A percentile compares a stretch with the other conserved stretches of the same genome.
phyloP scores from a whole-genome alignment of 2,329 filamentous ascomycete species.

The Parafenestella ontariensis region DNA sequence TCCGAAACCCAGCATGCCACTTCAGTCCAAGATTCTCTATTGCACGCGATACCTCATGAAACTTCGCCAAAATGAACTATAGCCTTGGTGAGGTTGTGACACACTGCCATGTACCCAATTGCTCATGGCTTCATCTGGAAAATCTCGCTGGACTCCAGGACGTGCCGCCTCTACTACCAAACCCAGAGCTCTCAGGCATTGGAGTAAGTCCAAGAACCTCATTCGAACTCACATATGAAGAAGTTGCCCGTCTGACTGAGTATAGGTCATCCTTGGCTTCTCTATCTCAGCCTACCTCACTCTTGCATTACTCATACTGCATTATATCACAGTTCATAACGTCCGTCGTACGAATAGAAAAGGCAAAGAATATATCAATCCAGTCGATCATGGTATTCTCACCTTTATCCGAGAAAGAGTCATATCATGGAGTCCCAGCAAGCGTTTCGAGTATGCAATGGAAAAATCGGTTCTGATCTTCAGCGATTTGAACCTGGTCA shows the following conservation, averaged over 20 bases:
- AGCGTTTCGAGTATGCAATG: conserved; percentile 33
- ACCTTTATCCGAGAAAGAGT: conserved; percentile 17
- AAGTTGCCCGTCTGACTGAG: neutral
- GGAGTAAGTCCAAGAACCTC: conserved; percentile 17
- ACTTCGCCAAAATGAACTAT: neutral
- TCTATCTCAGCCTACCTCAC: conserved; percentile 36
- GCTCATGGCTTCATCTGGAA: conserved; percentile 24
- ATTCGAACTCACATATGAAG: too few relatives aligned
- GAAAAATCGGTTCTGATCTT: conserved; percentile 39
- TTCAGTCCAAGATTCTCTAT: neutral
- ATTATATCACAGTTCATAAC: conserved; percentile 20
- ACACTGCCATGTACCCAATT: conserved; percentile 25
- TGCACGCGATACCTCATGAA: neutral
- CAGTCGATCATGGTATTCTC: conserved; percentile 21
- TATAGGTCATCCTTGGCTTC: conserved; percentile 35
- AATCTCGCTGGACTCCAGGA: conserved; percentile 16
- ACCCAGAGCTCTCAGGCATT: conserved; percentile 33
- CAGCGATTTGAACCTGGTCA: conserved; percentile 35
- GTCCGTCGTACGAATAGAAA: conserved; percentile 1
- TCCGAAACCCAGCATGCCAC: neutral
- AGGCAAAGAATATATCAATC: conserved; percentile 14
- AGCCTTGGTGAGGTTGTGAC: neutral
- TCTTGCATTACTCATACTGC: conserved; percentile 23
- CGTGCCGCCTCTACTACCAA: conserved; percentile 19
- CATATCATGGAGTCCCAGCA: conserved; percentile 27